Base-by-base conservation (phyloP, 148 eudicot genomes). In the Pouteria glomerata region DNA sequence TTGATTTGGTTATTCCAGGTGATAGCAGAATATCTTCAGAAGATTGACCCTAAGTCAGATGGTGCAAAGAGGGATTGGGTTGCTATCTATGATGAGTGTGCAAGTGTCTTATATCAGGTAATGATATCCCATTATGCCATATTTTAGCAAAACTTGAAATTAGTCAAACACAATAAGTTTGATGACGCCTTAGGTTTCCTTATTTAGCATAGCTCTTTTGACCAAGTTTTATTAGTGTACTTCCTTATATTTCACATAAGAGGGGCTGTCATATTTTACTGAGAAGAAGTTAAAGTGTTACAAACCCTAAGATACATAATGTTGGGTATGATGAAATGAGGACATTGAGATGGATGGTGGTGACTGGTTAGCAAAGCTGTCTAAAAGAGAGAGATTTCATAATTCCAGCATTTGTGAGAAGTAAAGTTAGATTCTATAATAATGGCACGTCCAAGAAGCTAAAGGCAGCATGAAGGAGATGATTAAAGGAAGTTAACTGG, bases 51-150 rank as follows among this genome's bases (percentile, higher is more conserved):
- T 31, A 95, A 95, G 81, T 95, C 98, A 66, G 98, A 95, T 83
- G 98, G 98, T 77, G 98, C 98, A 62, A 95, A 91, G 80, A 95
- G 98, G 82, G 98, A 95, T 57, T 95, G 98, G 98, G 98, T 95
- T 76, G 97, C 98, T 70, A 95, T 95, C 63, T 95, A 91, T 79
- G 98, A 95, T 62, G 98, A 95, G 82, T 95, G 98, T 80, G 98
- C 98, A 62, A 91, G 41, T 76, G 98, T 95, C 61, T 83, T 95
- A 52, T 95, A 95, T 69, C 97, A 94, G 96, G 98, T 89, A 71
- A 27, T 37, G 42, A 10, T 47, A 33, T 30, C 53, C 5, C 47
- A 69, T 50, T 37, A 59, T 24, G 72, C 66, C 59, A 23, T 11
- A 12, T 45, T 69, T 33, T 64, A 26, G n/a, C 44, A n/a, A 64